phyloP scores from a whole-genome alignment of 495 filamentous ascomycete species.

The Endocarpon pusillum region DNA sequence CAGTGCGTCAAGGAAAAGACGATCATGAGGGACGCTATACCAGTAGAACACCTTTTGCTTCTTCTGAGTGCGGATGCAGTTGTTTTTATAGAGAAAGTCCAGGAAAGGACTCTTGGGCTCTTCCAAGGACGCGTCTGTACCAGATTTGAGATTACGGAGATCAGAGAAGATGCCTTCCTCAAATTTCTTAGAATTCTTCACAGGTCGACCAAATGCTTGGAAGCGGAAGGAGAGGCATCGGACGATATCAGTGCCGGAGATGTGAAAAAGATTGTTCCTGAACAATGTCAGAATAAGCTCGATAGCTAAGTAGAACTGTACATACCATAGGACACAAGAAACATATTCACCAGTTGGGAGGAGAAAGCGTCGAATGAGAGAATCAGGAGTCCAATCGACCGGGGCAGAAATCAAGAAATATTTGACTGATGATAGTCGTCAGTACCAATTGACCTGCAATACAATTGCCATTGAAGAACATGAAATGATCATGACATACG shows the following conservation, averaged over 20 bases:
- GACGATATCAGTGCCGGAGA: constrained; percentile 96
- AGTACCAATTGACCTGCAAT: constrained; percentile 5
- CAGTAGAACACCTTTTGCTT: constrained; percentile 99
- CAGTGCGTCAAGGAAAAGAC: constrained; percentile 90
- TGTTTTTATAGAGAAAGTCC: constrained; percentile 99
- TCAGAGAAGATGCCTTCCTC: constrained; percentile 99
- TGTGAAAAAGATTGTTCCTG: constrained; percentile 97
- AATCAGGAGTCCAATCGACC: constrained; percentile 92
- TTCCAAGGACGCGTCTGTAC: constrained; percentile 95
- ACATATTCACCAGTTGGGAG: constrained; percentile 96
- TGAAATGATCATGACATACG: constrained; percentile 40
- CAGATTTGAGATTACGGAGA: constrained; percentile 91
- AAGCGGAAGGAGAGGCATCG: constrained; percentile 96
- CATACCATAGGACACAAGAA: constrained; percentile 89
- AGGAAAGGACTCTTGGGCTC: constrained; percentile 97
- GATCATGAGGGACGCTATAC: constrained; percentile 97
- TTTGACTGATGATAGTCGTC: constrained; percentile 51
- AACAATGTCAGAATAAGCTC: constrained; percentile 14
- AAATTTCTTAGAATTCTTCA: constrained; percentile 99
- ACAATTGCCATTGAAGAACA: constrained; percentile 8
- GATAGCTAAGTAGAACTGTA: constrained; percentile 5
- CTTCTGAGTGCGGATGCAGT: constrained; percentile 98
- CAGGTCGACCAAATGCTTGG: constrained; percentile 92
- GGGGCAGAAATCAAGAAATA: constrained; percentile 98
- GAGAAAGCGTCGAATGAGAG: constrained; percentile 89